These are phyloP conservation scores for Cadophora sp. DNA, from an alignment of 2,329 filamentous ascomycete genomes.

Conservation along the genomic window DNA sequence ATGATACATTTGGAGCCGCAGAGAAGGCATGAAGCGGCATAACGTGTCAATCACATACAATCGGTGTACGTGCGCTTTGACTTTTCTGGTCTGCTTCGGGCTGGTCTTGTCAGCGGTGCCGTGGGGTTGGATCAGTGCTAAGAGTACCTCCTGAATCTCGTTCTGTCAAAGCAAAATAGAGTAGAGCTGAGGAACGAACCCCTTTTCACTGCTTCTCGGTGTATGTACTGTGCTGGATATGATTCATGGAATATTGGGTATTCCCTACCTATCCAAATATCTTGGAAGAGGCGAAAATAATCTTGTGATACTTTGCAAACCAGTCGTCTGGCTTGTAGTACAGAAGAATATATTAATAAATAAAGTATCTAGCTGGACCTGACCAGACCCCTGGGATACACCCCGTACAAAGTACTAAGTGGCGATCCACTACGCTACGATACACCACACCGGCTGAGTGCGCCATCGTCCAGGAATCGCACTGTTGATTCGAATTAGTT, in stretches of 20 bases:
- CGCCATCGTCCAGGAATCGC: constrained; percentile 4
- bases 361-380: not conserved
- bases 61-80: constrained; percentile 3
- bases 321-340: not conserved
- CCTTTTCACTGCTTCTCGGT: not conserved
- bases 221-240: not conserved
- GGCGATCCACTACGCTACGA: not conserved
- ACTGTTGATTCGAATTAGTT: not conserved
- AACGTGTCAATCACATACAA: not conserved
- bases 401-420: constrained; percentile 7
- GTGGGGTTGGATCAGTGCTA: not conserved
- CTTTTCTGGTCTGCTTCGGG: not conserved
- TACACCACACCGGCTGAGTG: not conserved
- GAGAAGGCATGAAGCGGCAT: constrained; percentile 20
- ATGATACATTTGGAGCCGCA: constrained; percentile 24
- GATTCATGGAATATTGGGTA: not conserved
- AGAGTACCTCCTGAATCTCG: not conserved
- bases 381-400: constrained; percentile 5
- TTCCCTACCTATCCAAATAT: not conserved
- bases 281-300: not conserved
- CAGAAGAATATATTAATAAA: not conserved
- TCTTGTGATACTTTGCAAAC: not conserved
- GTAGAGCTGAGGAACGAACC: not conserved
- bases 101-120: not conserved
- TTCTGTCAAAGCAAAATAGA: not conserved